Base-by-base conservation (phyloP, 441 rosid genomes). In the Manihot esculenta region DNA sequence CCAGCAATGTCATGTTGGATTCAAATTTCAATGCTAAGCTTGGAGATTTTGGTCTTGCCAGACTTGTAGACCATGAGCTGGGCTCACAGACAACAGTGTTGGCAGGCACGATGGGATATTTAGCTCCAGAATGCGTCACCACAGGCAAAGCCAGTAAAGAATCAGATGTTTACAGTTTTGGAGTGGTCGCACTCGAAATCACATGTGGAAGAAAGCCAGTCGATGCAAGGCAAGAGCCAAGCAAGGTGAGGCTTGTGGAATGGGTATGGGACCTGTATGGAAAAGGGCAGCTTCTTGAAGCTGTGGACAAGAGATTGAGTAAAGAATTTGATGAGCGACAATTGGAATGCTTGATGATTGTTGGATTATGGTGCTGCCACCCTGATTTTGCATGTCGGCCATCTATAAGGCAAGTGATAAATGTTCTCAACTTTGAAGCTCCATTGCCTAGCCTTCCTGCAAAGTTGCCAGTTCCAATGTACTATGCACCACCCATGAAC, bases 61-160 rank as follows among this genome's bases (percentile, higher is more conserved):
- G 93, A 78, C 83, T 89, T 0, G 85, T 88, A 26, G 91, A 85
- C 77, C 97, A 89, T 35, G 86, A 85, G 14, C 62, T 81, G 26
- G 89, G 84, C 33, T 84, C 93, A 0, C 93, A 91, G n/a, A 91
- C 89, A 21, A 91, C 95, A 0, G 89, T 87, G 61, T 51, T 89
- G 42, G 95, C 95, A 0, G 89, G 93, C 24, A 91, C 93, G 0
- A 77, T 89, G 85, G 93, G 95, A 2, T 91, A 91, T 74, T 65
- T 89, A 72, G 92, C 97, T 45, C 95, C 95, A 0, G 95, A 89
- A 74, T 91, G 88, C 45, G 83, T 89, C 27, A 88, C 86, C 21
- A 89, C 91, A 5, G 92, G 93, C n/a, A 86, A 87, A 68, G 90
- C 93, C 1, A 89, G 95, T 48, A 90, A 88, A 62, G 94, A 88